Evolutionary conservation across 2,329 filamentous ascomycete species (phyloP).

Genomic region (Diaporthe sp.): DNA sequence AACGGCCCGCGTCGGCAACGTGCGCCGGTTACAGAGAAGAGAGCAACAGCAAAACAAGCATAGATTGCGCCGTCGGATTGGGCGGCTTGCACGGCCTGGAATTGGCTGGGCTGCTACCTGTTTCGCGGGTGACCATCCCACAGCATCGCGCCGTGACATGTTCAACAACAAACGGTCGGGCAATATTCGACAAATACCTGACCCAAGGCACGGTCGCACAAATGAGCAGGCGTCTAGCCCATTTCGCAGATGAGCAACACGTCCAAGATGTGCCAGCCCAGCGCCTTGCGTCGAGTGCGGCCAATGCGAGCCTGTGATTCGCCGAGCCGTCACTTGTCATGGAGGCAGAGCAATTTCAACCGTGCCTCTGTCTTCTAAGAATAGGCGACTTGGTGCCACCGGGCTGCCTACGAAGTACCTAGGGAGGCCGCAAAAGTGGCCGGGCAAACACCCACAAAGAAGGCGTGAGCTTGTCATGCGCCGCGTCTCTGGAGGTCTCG

Average conservation of each 20-base stretch:
- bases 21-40: slow-evolving; percentile 30
- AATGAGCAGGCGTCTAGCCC: slow-evolving; percentile 42
- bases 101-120: slow-evolving; percentile 29
- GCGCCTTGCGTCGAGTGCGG: slow-evolving; percentile 25
- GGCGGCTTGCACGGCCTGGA: slow-evolving; percentile 34
- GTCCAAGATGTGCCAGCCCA: slow-evolving; percentile 34
- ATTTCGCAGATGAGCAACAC: slow-evolving; percentile 21
- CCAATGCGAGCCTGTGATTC: slow-evolving; percentile 26
- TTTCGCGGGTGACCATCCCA: slow-evolving; percentile 35
- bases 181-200: slow-evolving; percentile 25
- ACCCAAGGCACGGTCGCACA: slow-evolving; percentile 44
- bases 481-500: slow-evolving; percentile 7
- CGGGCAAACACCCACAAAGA: slow-evolving; percentile 28
- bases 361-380: slow-evolving; percentile 34
- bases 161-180: slow-evolving; percentile 40
- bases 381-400: slow-evolving; percentile 36
- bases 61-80: background rate
- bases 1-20: slow-evolving; percentile 41
- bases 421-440: slow-evolving; percentile 24
- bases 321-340: slow-evolving; percentile 28
- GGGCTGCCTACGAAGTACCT: slow-evolving; percentile 12
- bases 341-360: slow-evolving; percentile 14
- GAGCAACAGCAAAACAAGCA: slow-evolving; percentile 32
- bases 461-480: slow-evolving; percentile 5
- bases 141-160: slow-evolving; percentile 42